Evolutionary conservation across 2,329 filamentous ascomycete genomes (phyloP).

Genomic region (Neoscytalidium dimidiatum): DNA sequence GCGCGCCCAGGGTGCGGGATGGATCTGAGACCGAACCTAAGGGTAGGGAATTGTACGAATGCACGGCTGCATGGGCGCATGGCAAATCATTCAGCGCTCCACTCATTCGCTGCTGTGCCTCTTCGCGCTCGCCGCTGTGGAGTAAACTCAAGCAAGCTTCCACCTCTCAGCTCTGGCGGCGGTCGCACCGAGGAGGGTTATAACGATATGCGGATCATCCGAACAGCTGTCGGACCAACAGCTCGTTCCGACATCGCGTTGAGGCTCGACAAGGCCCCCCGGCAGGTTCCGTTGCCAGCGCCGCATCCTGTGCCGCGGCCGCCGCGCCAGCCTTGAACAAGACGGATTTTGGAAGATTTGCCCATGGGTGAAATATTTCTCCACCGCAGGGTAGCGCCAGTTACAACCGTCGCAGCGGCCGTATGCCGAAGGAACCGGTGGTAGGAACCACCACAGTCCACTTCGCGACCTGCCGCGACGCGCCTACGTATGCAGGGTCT

Average conservation of each 20-base stretch:
- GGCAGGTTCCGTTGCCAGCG: constrained; percentile 11
- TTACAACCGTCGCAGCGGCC: not conserved
- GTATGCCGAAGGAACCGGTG: constrained; percentile 11
- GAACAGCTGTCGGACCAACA: constrained; percentile 4
- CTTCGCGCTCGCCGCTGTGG: not conserved
- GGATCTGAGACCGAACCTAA: not conserved
- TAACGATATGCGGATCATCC: constrained; percentile 18
- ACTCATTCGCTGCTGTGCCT: constrained; percentile 8
- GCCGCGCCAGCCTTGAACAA: not conserved
- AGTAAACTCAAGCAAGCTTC: not conserved
- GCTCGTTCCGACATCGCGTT: constrained; percentile 14
- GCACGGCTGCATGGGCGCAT: not conserved
- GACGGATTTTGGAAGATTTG: constrained; percentile 1
- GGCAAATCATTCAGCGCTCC: not conserved
- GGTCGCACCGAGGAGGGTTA: not conserved
- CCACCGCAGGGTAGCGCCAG: not conserved
- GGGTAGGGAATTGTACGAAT: not conserved
- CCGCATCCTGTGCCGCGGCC: not conserved
- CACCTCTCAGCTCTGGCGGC: not conserved
- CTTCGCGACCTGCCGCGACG: constrained; percentile 11
- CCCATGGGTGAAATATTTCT: constrained; percentile 6
- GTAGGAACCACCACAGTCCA: constrained; percentile 5
- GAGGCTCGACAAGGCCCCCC: constrained; percentile 16
- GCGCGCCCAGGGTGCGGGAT: not conserved
- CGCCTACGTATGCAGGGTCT: constrained; percentile 7